Conservation (phyloP, 208 protist genomes). For the Trypanosoma theileri region DNA sequence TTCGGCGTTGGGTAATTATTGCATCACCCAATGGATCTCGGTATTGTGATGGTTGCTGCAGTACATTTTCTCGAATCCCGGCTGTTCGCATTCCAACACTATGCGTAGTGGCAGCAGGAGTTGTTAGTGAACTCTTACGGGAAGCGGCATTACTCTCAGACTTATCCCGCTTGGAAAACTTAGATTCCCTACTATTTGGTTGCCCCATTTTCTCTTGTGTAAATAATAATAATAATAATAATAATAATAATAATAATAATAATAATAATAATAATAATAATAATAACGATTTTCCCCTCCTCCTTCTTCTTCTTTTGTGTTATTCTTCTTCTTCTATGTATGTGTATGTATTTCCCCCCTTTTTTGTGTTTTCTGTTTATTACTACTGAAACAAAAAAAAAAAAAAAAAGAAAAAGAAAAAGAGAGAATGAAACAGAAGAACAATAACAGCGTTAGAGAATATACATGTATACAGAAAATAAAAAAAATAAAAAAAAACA, state of each 20-base stretch:
- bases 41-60: slow-evolving; percentile 21
- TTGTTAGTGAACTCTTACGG: neutral
- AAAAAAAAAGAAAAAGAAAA: too few relatives aligned
- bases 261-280: slow-evolving; percentile 3
- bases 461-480: too few relatives aligned
- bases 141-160: neutral
- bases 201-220: slow-evolving; percentile 50
- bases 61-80: slow-evolving; percentile 27
- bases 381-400: too few relatives aligned
- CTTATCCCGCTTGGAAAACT: slow-evolving; percentile 23
- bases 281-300: neutral
- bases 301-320: too few relatives aligned
- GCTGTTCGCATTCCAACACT: slow-evolving; percentile 37
- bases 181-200: slow-evolving; percentile 60
- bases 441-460: too few relatives aligned
- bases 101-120: neutral
- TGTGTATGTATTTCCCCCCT: too few relatives aligned
- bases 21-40: slow-evolving; percentile 26
- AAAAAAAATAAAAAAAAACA: too few relatives aligned
- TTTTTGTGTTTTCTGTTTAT: too few relatives aligned
- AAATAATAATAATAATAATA: too few relatives aligned
- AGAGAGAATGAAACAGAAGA: too few relatives aligned
- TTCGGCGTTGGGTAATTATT: slow-evolving; percentile 12
- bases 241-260: too few relatives aligned
- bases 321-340: too few relatives aligned